Percentiles rank a stretch among this genome's conserved stretches.
Conservation (phyloP, 2,329 filamentous ascomycete genomes). For the Botryotinia narcissicola region DNA sequence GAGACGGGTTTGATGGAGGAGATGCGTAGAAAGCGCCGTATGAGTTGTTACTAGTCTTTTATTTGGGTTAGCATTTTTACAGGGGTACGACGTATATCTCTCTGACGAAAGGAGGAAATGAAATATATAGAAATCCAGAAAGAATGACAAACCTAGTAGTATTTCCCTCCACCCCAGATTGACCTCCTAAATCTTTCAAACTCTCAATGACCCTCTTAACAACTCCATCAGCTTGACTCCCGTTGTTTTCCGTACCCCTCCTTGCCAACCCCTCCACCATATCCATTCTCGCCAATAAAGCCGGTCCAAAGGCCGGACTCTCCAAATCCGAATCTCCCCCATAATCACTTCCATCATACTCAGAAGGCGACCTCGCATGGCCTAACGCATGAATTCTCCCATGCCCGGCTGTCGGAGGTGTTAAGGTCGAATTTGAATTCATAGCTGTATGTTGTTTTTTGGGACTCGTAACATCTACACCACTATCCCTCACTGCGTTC, state of each 20-base stretch:
- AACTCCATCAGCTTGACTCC: slow-evolving; percentile 62
- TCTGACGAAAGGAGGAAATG: background rate
- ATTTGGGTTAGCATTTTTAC: slow-evolving; percentile 18
- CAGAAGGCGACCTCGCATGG: slow-evolving; percentile 54
- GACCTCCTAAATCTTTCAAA: slow-evolving; percentile 70
- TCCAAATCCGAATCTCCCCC: slow-evolving; percentile 71
- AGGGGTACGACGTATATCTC: background rate
- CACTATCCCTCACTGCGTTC: slow-evolving; percentile 40
- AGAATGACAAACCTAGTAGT: slow-evolving; percentile 58
- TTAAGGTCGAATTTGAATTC: slow-evolving; percentile 27
- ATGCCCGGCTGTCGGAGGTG: slow-evolving; percentile 24
- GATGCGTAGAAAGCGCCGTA: slow-evolving; percentile 69
- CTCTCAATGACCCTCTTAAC: slow-evolving; percentile 66
- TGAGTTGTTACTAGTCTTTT: slow-evolving; percentile 71
- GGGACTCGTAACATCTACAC: slow-evolving; percentile 36
- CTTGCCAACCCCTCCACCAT: slow-evolving; percentile 69
- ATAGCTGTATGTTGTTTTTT: slow-evolving; percentile 22
- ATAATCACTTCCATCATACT: slow-evolving; percentile 73
- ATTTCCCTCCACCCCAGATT: slow-evolving; percentile 69
- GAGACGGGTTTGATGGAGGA: slow-evolving; percentile 71
- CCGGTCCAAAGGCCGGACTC: slow-evolving; percentile 63
- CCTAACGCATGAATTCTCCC: slow-evolving; percentile 46
- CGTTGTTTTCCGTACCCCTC: slow-evolving; percentile 63
- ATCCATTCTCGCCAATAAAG: slow-evolving; percentile 67
- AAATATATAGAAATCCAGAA: background rate